These are phyloP conservation scores for Laguncularia racemosa DNA, from an alignment of 345 rosid species.

Conservation along the genomic window DNA sequence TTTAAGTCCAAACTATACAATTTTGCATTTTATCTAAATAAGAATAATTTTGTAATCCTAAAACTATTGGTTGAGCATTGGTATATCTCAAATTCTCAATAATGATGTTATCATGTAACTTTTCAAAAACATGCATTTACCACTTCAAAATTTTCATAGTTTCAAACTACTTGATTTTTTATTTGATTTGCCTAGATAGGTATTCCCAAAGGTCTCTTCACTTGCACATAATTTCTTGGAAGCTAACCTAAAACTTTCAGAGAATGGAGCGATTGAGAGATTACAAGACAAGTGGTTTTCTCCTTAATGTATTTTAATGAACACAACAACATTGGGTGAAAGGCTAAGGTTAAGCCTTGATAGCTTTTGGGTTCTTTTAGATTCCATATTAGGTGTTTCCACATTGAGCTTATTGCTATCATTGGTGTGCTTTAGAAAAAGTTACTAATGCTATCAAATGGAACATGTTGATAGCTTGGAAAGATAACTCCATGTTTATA, in stretches of 20 bases:
- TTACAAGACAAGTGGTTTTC: slow-evolving; percentile 30
- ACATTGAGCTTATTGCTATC: slow-evolving; percentile 21
- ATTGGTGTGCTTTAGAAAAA: not conserved
- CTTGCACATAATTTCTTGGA: slow-evolving; percentile 29
- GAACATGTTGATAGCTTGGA: no score
- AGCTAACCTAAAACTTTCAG: slow-evolving; percentile 32
- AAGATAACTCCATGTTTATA: no score
- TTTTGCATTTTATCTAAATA: no score
- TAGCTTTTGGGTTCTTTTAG: slow-evolving; percentile 38
- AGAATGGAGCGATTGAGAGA: slow-evolving; percentile 16
- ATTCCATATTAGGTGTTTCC: slow-evolving; percentile 26
- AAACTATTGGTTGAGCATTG: no score
- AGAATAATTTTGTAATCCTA: no score
- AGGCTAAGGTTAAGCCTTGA: slow-evolving; percentile 20
- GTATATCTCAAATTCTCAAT: no score
- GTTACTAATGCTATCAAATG: not conserved
- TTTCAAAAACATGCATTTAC: no score
- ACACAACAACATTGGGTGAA: not conserved
- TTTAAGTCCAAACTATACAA: no score
- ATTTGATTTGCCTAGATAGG: slow-evolving; percentile 9
- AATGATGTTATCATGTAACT: no score
- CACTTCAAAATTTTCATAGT: no score
- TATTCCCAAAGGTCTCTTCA: slow-evolving; percentile 43
- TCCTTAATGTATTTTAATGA: slow-evolving; percentile 13
- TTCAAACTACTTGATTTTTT: no score